Conservation (phyloP, 352 stramenopile genomes). For the Lagenidium sp. region DNA sequence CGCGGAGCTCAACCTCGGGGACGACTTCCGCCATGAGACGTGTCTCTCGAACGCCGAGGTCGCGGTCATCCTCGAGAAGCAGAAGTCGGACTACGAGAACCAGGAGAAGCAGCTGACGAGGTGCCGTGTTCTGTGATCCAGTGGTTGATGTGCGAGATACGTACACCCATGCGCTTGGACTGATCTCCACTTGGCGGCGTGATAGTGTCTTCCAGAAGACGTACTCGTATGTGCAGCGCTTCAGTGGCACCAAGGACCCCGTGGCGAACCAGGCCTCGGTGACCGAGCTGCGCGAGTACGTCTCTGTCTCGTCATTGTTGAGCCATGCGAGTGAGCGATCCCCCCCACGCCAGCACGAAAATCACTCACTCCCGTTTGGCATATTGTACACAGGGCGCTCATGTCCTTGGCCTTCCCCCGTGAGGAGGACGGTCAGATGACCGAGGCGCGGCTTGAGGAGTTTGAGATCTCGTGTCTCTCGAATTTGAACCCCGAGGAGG, state of each 20-base stretch:
- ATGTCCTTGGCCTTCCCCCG: conserved; percentile 82
- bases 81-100: conserved; percentile 87
- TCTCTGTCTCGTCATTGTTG: conserved; percentile 5
- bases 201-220: conserved; percentile 89
- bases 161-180: no score
- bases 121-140: conserved; percentile 22
- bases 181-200: no score
- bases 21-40: conserved; percentile 85
- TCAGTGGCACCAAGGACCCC: conserved; percentile 87
- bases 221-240: conserved; percentile 88
- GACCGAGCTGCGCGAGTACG: conserved; percentile 81
- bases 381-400: conserved; percentile 44
- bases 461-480: conserved; percentile 88
- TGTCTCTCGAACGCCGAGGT: conserved; percentile 88
- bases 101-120: conserved; percentile 86
- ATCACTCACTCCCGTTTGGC: no score
- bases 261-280: conserved; percentile 87
- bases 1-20: conserved; percentile 81
- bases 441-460: conserved; percentile 80
- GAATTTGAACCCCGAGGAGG: conserved; percentile 86
- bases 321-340: no score
- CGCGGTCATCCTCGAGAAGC: conserved; percentile 86
- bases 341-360: no score
- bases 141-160: no score
- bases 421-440: conserved; percentile 53